Evolutionary conservation across 306 rosid species (phyloP).

Genomic region (Morella rubra): DNA sequence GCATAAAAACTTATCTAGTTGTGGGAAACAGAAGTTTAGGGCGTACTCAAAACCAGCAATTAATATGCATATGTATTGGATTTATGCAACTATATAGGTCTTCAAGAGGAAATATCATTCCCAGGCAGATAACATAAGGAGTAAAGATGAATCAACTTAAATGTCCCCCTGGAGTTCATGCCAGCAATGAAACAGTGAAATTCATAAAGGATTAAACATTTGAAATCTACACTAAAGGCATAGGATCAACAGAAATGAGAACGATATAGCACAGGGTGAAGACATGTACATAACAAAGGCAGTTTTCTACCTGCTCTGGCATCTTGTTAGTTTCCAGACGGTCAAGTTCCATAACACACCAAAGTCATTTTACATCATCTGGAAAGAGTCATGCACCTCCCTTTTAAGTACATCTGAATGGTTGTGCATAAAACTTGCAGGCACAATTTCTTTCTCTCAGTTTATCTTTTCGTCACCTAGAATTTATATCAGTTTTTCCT

Average conservation of each 20-base stretch:
- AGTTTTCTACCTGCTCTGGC: not conserved
- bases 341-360: not conserved
- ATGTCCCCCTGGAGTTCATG: not conserved
- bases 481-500: not conserved
- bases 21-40: not conserved
- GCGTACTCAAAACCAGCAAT: not conserved
- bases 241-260: not conserved
- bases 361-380: not conserved
- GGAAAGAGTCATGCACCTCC: not conserved
- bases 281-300: not conserved
- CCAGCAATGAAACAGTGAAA: not conserved
- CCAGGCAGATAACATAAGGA: not conserved
- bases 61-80: not conserved
- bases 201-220: not conserved
- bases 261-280: not conserved
- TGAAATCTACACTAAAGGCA: not conserved
- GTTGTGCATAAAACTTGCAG: not conserved
- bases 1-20: not conserved
- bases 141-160: not conserved
- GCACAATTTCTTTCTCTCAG: not conserved
- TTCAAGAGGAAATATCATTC: not conserved
- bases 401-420: not conserved
- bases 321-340: not conserved
- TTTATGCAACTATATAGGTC: not conserved
- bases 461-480: not conserved